A percentile compares a stretch with the other conserved stretches of the same genome.
Conservation (phyloP, 805 yeast species). For the Scheffersomyces coipomensis region DNA sequence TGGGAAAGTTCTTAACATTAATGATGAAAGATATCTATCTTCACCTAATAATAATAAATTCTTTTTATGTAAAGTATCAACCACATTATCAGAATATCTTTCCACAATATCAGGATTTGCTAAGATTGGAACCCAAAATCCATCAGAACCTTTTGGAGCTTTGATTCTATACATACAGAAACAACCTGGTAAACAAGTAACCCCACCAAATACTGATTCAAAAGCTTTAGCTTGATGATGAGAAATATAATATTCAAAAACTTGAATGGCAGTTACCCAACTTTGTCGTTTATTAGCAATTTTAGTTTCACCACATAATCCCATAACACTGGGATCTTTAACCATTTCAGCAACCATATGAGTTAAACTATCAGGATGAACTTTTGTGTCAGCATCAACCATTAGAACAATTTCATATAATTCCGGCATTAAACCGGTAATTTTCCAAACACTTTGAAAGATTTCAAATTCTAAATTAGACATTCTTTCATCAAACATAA, state of each 20-base stretch:
- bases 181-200: slow-evolving; percentile 94
- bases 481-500: slow-evolving; percentile 93
- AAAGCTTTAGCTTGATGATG: slow-evolving; percentile 94
- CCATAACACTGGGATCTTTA: slow-evolving; percentile 83
- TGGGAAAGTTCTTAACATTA: slow-evolving; percentile 88
- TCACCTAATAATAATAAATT: slow-evolving; percentile 85
- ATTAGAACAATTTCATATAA: slow-evolving; percentile 78
- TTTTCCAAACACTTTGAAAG: slow-evolving; percentile 69
- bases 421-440: slow-evolving; percentile 83
- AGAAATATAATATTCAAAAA: slow-evolving; percentile 87
- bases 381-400: slow-evolving; percentile 95
- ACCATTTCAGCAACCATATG: slow-evolving; percentile 92
- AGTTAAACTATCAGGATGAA: slow-evolving; percentile 81
- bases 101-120: slow-evolving; percentile 94
- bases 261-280: slow-evolving; percentile 94
- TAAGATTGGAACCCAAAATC: slow-evolving; percentile 88
- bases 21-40: slow-evolving; percentile 80
- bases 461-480: slow-evolving; percentile 83
- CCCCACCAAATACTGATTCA: slow-evolving; percentile 93
- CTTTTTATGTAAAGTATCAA: slow-evolving; percentile 81
- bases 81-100: slow-evolving; percentile 82
- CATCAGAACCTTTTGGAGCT: slow-evolving; percentile 71
- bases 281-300: slow-evolving; percentile 78
- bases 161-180: slow-evolving; percentile 90
- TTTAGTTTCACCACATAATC: slow-evolving; percentile 92